Conservation (phyloP, 2,329 filamentous ascomycete species). For the Penicillium sp. region DNA sequence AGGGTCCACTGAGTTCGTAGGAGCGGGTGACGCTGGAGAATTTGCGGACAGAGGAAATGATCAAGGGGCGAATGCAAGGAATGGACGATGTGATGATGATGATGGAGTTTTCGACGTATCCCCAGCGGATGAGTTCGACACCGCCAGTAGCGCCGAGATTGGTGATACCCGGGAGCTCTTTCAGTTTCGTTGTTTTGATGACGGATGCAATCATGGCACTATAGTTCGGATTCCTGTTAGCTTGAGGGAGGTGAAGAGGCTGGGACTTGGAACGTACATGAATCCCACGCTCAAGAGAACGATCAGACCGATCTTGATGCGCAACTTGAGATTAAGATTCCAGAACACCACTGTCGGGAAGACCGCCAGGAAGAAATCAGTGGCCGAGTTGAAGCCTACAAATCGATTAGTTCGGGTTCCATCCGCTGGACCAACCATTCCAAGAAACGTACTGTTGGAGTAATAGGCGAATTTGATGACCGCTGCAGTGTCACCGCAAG, state of each 20-base stretch:
- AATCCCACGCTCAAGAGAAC: constrained; percentile 36
- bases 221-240: not conserved
- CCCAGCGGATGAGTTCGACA: constrained; percentile 40
- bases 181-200: constrained; percentile 40
- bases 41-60: constrained; percentile 41
- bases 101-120: constrained; percentile 37
- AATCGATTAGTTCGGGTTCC: not conserved
- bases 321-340: constrained; percentile 38
- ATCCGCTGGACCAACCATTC: not conserved
- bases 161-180: constrained; percentile 35
- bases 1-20: constrained; percentile 37
- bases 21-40: constrained; percentile 38
- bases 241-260: not conserved
- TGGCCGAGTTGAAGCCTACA: constrained; percentile 37
- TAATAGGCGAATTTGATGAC: constrained; percentile 40
- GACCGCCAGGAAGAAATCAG: constrained; percentile 38
- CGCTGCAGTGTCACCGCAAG: constrained; percentile 29
- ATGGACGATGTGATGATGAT: constrained; percentile 42
- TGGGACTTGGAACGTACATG: constrained; percentile 26
- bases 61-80: constrained; percentile 39
- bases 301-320: constrained; percentile 39
- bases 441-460: constrained; percentile 32
- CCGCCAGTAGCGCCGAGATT: constrained; percentile 35
- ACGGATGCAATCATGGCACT: constrained; percentile 42
- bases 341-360: constrained; percentile 40